Evolutionary conservation across 2,329 filamentous ascomycete species (phyloP).

Genomic region (Claviceps paspali): DNA sequence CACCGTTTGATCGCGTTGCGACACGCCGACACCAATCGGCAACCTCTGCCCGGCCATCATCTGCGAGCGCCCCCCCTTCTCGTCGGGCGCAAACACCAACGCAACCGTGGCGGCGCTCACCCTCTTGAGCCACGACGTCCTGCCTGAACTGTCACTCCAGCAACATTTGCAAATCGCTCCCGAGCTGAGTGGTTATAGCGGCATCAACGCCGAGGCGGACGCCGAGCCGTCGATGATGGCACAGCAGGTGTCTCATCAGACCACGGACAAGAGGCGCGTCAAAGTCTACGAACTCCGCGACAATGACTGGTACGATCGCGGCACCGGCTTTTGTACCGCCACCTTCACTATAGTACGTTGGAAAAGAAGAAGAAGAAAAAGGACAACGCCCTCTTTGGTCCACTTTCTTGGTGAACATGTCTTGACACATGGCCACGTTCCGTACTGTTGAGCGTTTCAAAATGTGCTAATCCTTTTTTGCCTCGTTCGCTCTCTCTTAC

Average conservation of each 20-base stretch:
- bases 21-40: neutral
- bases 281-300: constrained; percentile 98
- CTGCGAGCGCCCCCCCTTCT: constrained; percentile 7
- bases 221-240: constrained; percentile 53
- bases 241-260: constrained; percentile 54
- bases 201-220: constrained; percentile 35
- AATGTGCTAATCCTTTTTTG: neutral
- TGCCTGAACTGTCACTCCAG: constrained; percentile 40
- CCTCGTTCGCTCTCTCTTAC: constrained; percentile 5
- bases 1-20: neutral
- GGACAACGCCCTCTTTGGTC: neutral
- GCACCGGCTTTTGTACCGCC: constrained; percentile 87
- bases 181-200: constrained; percentile 34
- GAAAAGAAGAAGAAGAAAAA: constrained; percentile 1
- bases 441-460: too few species aligned
- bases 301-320: constrained; percentile 98
- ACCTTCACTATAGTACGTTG: constrained; percentile 53
- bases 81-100: constrained; percentile 14
- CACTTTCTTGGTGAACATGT: too few species aligned
- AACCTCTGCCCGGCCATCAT: neutral
- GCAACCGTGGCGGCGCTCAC: constrained; percentile 42
- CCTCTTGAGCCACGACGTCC: constrained; percentile 33
- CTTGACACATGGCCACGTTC: too few species aligned
- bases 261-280: constrained; percentile 60
- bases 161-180: constrained; percentile 43